These are phyloP conservation scores for Pythium grandisporangium DNA, from an alignment of 352 stramenopile genomes.

Conservation along the genomic window DNA sequence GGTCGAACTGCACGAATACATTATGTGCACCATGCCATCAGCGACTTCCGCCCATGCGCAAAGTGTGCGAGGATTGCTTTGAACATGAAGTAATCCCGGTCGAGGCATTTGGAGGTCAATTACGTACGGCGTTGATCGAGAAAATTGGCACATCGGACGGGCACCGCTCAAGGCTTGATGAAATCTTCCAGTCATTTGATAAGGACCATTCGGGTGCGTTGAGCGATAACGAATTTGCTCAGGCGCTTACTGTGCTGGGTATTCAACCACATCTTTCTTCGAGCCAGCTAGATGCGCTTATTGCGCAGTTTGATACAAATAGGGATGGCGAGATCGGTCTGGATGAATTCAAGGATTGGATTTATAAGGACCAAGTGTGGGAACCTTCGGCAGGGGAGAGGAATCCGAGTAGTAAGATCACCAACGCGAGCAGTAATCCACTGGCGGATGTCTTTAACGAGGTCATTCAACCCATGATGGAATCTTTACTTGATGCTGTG, in stretches of 20 bases:
- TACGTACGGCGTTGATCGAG: constrained; percentile 53
- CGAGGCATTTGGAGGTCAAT: constrained; percentile 46
- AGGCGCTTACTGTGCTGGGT: constrained; percentile 27
- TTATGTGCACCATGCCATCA: constrained; percentile 50
- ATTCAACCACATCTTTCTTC: constrained; percentile 45
- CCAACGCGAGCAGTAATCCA: no score
- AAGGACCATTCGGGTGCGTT: constrained; percentile 49
- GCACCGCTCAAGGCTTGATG: constrained; percentile 25
- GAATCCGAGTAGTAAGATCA: not conserved
- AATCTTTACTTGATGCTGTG: constrained; percentile 1
- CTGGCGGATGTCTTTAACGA: not conserved
- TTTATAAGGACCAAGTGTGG: constrained; percentile 56
- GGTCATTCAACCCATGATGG: not conserved
- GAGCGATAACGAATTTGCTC: constrained; percentile 44
- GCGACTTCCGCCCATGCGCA: constrained; percentile 29
- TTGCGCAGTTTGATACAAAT: constrained; percentile 65
- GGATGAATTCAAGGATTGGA: constrained; percentile 57
- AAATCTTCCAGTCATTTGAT: constrained; percentile 49
- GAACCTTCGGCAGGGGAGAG: constrained; percentile 7
- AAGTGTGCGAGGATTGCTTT: constrained; percentile 73
- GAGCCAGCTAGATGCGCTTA: constrained; percentile 34
- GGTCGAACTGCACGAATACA: constrained; percentile 45
- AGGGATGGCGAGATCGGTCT: constrained; percentile 56
- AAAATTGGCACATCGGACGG: constrained; percentile 36
- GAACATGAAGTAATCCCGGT: constrained; percentile 36